Percentiles rank a stretch among this genome's conserved stretches.
phyloP scores from a whole-genome alignment of 2,329 filamentous ascomycete species.

The Fusarium continuum region DNA sequence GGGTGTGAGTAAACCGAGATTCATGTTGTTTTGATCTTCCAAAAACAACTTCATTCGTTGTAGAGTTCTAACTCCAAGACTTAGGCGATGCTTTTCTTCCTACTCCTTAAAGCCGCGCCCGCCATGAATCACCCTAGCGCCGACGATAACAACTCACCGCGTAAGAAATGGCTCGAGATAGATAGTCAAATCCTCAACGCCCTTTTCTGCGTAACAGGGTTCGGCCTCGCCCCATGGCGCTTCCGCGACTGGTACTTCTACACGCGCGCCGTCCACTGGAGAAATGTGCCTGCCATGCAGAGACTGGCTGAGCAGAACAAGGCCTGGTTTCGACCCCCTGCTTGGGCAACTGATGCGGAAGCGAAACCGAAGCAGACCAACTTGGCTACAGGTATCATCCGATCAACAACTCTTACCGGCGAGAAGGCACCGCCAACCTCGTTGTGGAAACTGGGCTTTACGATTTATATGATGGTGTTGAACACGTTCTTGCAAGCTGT shows the following conservation, averaged over 20 bases:
- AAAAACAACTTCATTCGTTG: accelerated
- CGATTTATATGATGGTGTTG: conserved; percentile 1
- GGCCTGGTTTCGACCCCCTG: conserved; percentile 1
- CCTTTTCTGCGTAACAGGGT: conserved; percentile 86
- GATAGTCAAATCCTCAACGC: conserved; percentile 82
- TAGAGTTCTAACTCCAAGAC: neutral
- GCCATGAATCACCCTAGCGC: conserved; percentile 1
- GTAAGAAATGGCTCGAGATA: conserved; percentile 83
- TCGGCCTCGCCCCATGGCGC: conserved; percentile 84
- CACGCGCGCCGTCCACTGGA: neutral
- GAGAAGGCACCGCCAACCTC: neutral
- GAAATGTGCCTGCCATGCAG: neutral
- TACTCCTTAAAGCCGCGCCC: neutral
- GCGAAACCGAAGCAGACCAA: neutral
- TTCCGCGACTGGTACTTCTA: conserved; percentile 69
- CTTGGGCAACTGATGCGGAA: neutral
- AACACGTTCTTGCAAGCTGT: neutral
- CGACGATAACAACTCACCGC: conserved; percentile 75
- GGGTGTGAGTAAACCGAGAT: neutral
- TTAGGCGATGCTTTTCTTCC: conserved; percentile 5
- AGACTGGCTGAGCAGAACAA: neutral
- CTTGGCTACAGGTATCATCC: neutral
- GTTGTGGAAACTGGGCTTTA: neutral
- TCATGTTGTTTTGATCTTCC: neutral
- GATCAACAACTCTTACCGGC: neutral